Evolutionary conservation across 2,329 filamentous ascomycete genomes (phyloP).

Genomic region (Diaporthe batatas): DNA sequence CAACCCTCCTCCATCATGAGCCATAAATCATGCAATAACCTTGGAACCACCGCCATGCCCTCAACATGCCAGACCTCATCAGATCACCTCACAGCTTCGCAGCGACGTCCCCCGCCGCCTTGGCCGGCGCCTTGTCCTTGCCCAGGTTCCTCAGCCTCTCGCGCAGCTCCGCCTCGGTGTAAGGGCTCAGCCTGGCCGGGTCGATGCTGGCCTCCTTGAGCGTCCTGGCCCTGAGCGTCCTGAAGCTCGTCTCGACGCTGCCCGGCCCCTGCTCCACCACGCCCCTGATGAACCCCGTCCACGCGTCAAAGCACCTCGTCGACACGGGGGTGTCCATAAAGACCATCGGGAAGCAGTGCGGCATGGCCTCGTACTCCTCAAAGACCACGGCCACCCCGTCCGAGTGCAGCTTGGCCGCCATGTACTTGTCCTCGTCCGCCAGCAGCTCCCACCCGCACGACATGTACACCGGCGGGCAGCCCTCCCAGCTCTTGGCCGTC

Average conservation of each 20-base stretch:
- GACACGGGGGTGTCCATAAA: slow-evolving; percentile 61
- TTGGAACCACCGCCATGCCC: neutral
- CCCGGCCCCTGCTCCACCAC: slow-evolving; percentile 53
- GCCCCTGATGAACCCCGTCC: slow-evolving; percentile 67
- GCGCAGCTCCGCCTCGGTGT: slow-evolving; percentile 58
- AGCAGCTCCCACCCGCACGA: slow-evolving; percentile 80
- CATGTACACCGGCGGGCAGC: slow-evolving; percentile 75
- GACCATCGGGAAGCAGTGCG: slow-evolving; percentile 77
- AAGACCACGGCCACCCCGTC: slow-evolving; percentile 74
- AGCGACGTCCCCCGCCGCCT: slow-evolving; percentile 38
- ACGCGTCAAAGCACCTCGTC: slow-evolving; percentile 66
- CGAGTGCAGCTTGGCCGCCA: slow-evolving; percentile 67
- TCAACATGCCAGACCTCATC: neutral
- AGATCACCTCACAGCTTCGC: slow-evolving; percentile 37
- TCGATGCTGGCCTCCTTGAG: slow-evolving; percentile 62
- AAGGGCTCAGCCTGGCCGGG: slow-evolving; percentile 58
- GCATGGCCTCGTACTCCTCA: slow-evolving; percentile 85
- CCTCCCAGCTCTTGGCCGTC: slow-evolving; percentile 69
- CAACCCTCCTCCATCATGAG: neutral
- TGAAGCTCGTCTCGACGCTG: slow-evolving; percentile 56
- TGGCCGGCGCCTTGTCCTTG: slow-evolving; percentile 43
- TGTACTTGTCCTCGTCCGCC: slow-evolving; percentile 73
- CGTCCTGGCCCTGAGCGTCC: slow-evolving; percentile 63
- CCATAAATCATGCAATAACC: slow-evolving; percentile 20
- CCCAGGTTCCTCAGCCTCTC: slow-evolving; percentile 53